phyloP scores from a whole-genome alignment of 192 early-diverging fungal genomes.

The Mortierella claussenii region DNA sequence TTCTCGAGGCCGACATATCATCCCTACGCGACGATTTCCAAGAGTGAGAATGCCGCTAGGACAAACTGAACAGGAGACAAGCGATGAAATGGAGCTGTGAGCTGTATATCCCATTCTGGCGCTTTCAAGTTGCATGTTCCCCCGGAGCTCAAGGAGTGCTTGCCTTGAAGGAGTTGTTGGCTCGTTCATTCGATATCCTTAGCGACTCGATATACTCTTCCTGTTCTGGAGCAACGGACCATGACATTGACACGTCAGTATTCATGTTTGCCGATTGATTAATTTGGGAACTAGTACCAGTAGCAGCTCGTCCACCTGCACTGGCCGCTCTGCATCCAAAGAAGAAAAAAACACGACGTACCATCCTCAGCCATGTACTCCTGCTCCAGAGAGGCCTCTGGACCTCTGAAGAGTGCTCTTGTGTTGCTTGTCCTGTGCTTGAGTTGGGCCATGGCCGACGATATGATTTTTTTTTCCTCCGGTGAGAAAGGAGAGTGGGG shows the following conservation, averaged over 20 bases:
- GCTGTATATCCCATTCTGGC: no score
- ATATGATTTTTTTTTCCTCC: no score
- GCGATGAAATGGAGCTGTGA: neutral
- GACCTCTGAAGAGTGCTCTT: conserved; percentile 20
- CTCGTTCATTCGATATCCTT: conserved; percentile 28
- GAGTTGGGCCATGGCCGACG: conserved; percentile 39
- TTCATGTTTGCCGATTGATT: no score
- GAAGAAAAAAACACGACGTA: neutral
- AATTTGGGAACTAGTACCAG: no score
- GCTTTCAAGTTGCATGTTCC: no score
- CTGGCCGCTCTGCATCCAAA: no score
- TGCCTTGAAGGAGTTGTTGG: conserved; percentile 39
- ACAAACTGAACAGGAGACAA: conserved; percentile 8
- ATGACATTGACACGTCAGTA: no score
- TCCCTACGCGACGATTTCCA: conserved; percentile 34
- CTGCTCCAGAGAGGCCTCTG: neutral
- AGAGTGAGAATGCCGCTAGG: conserved; percentile 21
- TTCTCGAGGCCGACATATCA: neutral
- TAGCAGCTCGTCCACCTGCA: no score
- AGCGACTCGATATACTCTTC: conserved; percentile 38
- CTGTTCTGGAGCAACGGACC: no score
- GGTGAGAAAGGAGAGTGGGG: no score
- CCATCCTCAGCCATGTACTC: conserved; percentile 43
- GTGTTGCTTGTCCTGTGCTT: conserved; percentile 15
- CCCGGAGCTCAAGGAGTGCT: no score